Conservation (phyloP, 2,329 filamentous ascomycete species). For the Daldinia sp. region DNA sequence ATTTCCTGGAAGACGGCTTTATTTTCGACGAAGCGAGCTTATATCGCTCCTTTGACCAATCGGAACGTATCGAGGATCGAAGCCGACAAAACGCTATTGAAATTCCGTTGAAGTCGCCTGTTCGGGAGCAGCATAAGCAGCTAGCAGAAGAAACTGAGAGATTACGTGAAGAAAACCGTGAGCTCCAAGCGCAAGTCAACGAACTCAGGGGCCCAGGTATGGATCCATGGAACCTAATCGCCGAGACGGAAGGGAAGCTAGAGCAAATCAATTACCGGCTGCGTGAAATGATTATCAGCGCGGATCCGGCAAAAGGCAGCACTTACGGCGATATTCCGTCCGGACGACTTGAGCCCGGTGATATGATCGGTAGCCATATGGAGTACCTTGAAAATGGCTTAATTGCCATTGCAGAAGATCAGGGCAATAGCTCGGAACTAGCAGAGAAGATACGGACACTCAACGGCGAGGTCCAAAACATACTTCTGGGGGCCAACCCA, state of each 20-base stretch:
- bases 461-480: constrained; percentile 69
- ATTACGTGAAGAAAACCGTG: constrained; percentile 56
- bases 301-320: constrained; percentile 64
- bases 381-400: constrained; percentile 76
- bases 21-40: constrained; percentile 81
- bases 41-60: constrained; percentile 73
- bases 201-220: constrained; percentile 48
- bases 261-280: constrained; percentile 73
- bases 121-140: constrained; percentile 61
- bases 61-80: constrained; percentile 56
- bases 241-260: constrained; percentile 70
- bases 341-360: constrained; percentile 53
- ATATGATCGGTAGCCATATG: constrained; percentile 65
- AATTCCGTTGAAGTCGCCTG: constrained; percentile 66
- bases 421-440: constrained; percentile 54
- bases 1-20: constrained; percentile 62
- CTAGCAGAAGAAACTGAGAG: constrained; percentile 58
- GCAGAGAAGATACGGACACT: constrained; percentile 67
- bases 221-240: constrained; percentile 60
- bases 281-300: constrained; percentile 70
- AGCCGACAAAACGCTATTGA: constrained; percentile 57
- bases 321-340: constrained; percentile 56
- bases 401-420: constrained; percentile 66
- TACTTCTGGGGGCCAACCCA: constrained; percentile 60
- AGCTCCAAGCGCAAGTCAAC: constrained; percentile 50